Evolutionary conservation across 306 rosid species (phyloP).

Genomic region (Cucumis hystrix): DNA sequence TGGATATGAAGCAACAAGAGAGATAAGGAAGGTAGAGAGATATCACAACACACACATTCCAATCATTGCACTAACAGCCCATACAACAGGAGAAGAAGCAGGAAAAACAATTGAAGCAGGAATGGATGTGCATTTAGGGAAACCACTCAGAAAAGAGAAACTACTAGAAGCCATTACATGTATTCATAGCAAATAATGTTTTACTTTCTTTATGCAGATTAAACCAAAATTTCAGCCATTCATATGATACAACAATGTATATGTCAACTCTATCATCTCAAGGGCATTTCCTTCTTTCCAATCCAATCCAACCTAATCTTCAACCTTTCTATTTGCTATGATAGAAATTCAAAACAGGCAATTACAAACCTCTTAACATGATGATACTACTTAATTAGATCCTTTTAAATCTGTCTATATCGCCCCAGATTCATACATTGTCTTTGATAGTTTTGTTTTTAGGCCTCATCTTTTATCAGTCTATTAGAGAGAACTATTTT

Average conservation of each 20-base stretch:
- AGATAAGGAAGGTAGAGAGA: constrained; percentile 44
- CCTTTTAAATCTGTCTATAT: too few relatives aligned
- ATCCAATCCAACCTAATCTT: too few relatives aligned
- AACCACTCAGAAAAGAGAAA: constrained; percentile 27
- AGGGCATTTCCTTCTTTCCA: not conserved
- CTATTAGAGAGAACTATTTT: too few relatives aligned
- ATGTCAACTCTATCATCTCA: not conserved
- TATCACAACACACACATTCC: constrained; percentile 32
- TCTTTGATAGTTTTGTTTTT: too few relatives aligned
- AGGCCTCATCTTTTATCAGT: too few relatives aligned
- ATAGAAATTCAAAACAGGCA: not conserved
- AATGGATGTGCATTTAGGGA: constrained; percentile 50
- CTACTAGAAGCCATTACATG: constrained; percentile 31
- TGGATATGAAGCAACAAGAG: constrained; percentile 47
- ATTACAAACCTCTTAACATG: not conserved
- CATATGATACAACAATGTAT: not conserved
- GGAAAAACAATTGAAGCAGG: constrained; percentile 26
- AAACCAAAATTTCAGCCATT: not conserved
- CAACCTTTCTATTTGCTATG: not conserved
- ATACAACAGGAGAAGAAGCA: constrained; percentile 22
- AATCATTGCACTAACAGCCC: constrained; percentile 63
- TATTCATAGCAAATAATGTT: constrained; percentile 15
- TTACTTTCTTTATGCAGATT: not conserved
- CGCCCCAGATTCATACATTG: too few relatives aligned
- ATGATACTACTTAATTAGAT: not conserved